Base-by-base conservation (phyloP, 2,329 filamentous ascomycete species). In the Cyphellophora europaea region DNA sequence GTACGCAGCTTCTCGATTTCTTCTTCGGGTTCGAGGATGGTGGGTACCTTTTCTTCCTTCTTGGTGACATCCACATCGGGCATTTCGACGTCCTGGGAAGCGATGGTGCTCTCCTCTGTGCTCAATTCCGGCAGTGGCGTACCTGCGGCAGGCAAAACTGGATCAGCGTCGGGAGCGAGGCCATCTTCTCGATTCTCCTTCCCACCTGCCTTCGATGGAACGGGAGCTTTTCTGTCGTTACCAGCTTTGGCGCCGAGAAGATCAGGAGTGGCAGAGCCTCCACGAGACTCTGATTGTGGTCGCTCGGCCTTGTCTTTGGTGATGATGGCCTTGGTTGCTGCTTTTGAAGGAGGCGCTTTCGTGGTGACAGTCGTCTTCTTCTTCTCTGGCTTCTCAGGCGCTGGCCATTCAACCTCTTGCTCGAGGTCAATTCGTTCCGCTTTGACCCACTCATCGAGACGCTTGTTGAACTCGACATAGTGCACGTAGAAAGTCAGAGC, bases 401-500 rank as follows among this genome's bases (percentile, higher is more conserved):
- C 81, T 13, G 91, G 91, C 88, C 91, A 98, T 63, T 98, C 91
- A 36, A 98, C 91, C 51, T 95, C 88, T 48, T 86, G 79, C 2
- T 73, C 69, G 38, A 98, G 79, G 56, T 96, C 86, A 47, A 98
- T 85, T 21, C 91, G 76, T 21, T 75, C 70, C 18, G 82, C 74
- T 2, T 82, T 71, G 6, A 98, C 79, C 91, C 91, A 98, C 67
- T 98, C 91, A 49, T 79, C 74, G 19, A 79, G 65, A 67, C 77
- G 76, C 51, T 96, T 96, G 64, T 96, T 96, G 74, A 95, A 96
- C 53, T 93, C 93, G 54, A 94, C 86, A 57, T 95, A 96, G 59
- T 96, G 93, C 52, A 93, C 93, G 60, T 95, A 95, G 55, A 89
- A 95, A 36, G 84, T 82, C 25, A 85, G 81, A 11, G 82, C 80